phyloP scores from a whole-genome alignment of 2,329 filamentous ascomycete genomes.

The Pseudofabraea citricarpa region DNA sequence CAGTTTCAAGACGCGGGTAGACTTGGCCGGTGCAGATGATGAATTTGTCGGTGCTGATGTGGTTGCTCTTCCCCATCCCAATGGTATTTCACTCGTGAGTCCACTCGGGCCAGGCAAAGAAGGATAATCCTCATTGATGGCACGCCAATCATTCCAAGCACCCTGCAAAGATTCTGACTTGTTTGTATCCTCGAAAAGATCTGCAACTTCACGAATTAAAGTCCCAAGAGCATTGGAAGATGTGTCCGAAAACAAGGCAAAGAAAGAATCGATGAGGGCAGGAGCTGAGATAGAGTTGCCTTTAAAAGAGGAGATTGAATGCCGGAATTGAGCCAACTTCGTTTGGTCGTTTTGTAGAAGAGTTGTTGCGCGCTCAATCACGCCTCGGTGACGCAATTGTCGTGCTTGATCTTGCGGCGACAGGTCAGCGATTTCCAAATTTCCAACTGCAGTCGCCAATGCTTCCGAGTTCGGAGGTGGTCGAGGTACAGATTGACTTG shows the following conservation, averaged over 20 bases:
- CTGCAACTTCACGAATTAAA: constrained; percentile 83
- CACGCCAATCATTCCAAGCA: constrained; percentile 93
- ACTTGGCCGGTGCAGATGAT: constrained; percentile 41
- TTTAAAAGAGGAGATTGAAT: constrained; percentile 73
- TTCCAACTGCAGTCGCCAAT: constrained; percentile 37
- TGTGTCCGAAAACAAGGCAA: constrained; percentile 75
- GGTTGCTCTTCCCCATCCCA: constrained; percentile 22
- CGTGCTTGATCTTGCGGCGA: constrained; percentile 78
- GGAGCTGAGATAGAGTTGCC: constrained; percentile 63
- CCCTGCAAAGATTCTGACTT: constrained; percentile 72
- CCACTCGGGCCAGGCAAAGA: constrained; percentile 73
- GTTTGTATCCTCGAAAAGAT: constrained; percentile 78
- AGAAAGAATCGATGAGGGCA: constrained; percentile 81
- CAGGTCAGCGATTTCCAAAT: constrained; percentile 47
- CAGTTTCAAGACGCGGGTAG: constrained; percentile 56
- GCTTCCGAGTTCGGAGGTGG: constrained; percentile 17
- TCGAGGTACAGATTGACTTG: constrained; percentile 10
- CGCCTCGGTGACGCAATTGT: constrained; percentile 72
- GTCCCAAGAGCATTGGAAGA: constrained; percentile 79
- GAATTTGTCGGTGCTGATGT: constrained; percentile 20
- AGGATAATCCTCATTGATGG: constrained; percentile 93
- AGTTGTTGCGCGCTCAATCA: constrained; percentile 78
- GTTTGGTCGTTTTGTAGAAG: constrained; percentile 71
- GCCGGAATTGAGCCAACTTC: constrained; percentile 75
- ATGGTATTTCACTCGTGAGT: constrained; percentile 40